These are phyloP conservation scores for Alternaria metachromatica DNA, from an alignment of 2,329 filamentous ascomycete species.

Conservation along the genomic window DNA sequence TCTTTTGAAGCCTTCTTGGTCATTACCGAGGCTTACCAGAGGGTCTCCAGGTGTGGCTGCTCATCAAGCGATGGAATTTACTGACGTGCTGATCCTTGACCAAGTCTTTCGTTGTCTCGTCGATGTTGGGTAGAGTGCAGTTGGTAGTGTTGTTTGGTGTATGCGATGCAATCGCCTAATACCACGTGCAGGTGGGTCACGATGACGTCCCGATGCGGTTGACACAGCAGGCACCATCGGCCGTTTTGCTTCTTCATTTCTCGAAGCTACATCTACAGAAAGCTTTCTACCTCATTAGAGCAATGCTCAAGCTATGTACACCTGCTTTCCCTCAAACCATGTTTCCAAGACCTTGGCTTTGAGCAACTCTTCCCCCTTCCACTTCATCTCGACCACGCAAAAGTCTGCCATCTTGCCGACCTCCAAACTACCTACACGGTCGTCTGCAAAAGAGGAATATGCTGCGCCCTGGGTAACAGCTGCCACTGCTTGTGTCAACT, in stretches of 20 bases:
- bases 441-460: slow-evolving; percentile 65
- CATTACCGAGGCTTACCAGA: not conserved
- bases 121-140: not conserved
- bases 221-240: not conserved
- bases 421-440: slow-evolving; percentile 60
- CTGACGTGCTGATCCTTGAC: not conserved
- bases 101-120: not conserved
- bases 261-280: not conserved
- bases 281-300: not conserved
- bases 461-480: slow-evolving; percentile 64
- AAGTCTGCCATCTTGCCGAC: slow-evolving; percentile 65
- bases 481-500: slow-evolving; percentile 60
- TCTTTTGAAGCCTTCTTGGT: not conserved
- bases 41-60: not conserved
- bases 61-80: not conserved
- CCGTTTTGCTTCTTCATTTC: not conserved
- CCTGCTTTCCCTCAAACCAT: slow-evolving; percentile 58
- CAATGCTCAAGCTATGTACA: slow-evolving; percentile 21
- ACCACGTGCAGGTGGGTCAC: not conserved
- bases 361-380: slow-evolving; percentile 57
- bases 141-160: not conserved
- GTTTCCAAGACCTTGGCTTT: slow-evolving; percentile 59
- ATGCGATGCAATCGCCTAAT: not conserved
- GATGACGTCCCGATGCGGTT: not conserved
- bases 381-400: slow-evolving; percentile 60